A percentile compares a stretch with the other conserved stretches of the same genome.
Conservation (phyloP, 1,284 basidiomycete species). For the Phellopilus nigrolimitatus region DNA sequence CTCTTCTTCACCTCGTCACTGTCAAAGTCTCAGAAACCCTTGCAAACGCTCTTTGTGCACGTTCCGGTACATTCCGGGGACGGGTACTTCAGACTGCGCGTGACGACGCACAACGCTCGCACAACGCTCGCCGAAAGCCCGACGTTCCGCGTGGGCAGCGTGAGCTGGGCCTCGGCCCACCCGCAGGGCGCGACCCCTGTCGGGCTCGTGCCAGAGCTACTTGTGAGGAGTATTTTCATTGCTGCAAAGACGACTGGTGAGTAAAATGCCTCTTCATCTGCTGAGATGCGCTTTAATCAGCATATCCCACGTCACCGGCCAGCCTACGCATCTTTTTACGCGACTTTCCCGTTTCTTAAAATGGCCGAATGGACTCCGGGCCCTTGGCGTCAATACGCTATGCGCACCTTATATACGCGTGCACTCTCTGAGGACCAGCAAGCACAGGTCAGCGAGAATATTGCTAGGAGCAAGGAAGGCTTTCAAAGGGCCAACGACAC, state of each 20-base stretch:
- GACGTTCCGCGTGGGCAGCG: conserved; percentile 29
- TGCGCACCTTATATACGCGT: conserved; percentile 20
- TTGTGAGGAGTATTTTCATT: conserved; percentile 24
- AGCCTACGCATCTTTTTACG: conserved; percentile 28
- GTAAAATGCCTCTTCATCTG: not conserved
- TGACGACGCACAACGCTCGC: conserved; percentile 17
- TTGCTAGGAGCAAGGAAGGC: conserved; percentile 16
- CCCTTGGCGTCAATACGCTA: conserved; percentile 26
- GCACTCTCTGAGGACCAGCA: conserved; percentile 17
- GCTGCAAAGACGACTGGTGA: conserved; percentile 18
- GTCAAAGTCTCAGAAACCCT: not conserved
- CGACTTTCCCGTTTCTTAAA: conserved; percentile 29
- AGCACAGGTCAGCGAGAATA: conserved; percentile 14
- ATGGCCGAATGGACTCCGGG: conserved; percentile 26
- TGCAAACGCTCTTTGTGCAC: conserved; percentile 3
- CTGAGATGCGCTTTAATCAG: not conserved
- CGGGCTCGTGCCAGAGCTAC: conserved; percentile 28
- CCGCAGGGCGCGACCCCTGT: conserved; percentile 28
- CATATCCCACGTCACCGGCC: not conserved
- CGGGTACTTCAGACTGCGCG: conserved; percentile 24
- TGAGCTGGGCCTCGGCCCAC: conserved; percentile 28
- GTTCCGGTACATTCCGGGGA: conserved; percentile 19
- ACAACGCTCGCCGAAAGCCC: conserved; percentile 25
- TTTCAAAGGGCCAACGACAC: conserved; percentile 19
- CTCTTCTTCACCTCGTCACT: not conserved